Evolutionary conservation across 805 yeast species (phyloP).

Genomic region (Candida multigemmis): DNA sequence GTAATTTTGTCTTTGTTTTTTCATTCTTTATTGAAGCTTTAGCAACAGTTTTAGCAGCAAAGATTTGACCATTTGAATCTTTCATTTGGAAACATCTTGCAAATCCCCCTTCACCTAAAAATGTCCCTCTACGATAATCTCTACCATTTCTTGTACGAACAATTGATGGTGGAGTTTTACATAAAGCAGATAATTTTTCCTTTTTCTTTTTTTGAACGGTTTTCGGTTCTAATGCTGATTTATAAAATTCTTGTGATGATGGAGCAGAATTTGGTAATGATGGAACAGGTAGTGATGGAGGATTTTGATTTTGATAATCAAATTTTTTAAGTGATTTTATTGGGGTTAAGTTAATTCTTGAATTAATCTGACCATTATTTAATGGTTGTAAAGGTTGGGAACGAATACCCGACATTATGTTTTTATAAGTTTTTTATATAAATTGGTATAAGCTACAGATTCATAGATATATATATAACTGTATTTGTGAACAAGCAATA

Average conservation of each 20-base stretch:
- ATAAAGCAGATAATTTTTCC: conserved; percentile 81
- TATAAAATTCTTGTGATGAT: conserved; percentile 4
- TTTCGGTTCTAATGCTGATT: conserved; percentile 11
- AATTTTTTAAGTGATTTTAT: conserved; percentile 10
- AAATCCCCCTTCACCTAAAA: conserved; percentile 97
- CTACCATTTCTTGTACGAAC: conserved; percentile 81
- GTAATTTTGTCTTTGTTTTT: conserved; percentile 76
- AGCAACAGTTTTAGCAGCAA: conserved; percentile 97
- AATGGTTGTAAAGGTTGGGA: conserved; percentile 48
- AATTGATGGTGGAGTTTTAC: conserved; percentile 94
- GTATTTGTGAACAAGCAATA: too few relatives aligned
- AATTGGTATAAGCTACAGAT: too few relatives aligned
- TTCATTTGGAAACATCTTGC: conserved; percentile 97
- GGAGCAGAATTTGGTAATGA: conserved; percentile 2
- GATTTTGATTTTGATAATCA: conserved; percentile 5
- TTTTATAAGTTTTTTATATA: not conserved
- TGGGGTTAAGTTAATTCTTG: conserved; percentile 29
- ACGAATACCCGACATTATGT: conserved; percentile 17
- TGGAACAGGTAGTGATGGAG: not conserved
- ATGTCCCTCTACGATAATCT: conserved; percentile 83
- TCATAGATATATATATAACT: too few relatives aligned
- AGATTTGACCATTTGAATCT: conserved; percentile 77
- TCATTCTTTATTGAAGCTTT: conserved; percentile 87
- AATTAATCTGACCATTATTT: conserved; percentile 42
- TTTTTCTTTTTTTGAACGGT: conserved; percentile 54